Evolutionary conservation across 352 stramenopile genomes (phyloP).

Genomic region (Phytophthora colocasiae): DNA sequence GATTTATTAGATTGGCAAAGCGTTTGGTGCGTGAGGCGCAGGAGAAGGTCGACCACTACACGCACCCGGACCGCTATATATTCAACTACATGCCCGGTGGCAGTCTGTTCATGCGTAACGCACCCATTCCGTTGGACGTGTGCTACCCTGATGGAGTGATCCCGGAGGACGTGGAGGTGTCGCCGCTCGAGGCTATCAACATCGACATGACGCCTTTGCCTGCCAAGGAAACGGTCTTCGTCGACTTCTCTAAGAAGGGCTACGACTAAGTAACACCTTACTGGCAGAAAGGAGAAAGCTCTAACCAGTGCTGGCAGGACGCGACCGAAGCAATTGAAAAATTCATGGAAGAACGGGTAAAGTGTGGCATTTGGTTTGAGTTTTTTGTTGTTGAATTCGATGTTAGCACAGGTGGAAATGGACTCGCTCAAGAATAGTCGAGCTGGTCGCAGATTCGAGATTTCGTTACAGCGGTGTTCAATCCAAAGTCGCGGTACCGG

Average conservation of each 20-base stretch:
- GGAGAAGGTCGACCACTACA: constrained; percentile 94
- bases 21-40: constrained; percentile 92
- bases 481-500: constrained; percentile 81
- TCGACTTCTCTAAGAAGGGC: constrained; percentile 90
- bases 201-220: constrained; percentile 88
- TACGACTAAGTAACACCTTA: constrained; percentile 66
- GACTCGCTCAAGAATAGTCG: constrained; percentile 52
- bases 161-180: constrained; percentile 88
- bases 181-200: constrained; percentile 86
- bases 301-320: constrained; percentile 8
- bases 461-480: constrained; percentile 84
- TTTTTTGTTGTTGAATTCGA: constrained; percentile 8
- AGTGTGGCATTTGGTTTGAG: constrained; percentile 10
- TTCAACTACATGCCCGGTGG: constrained; percentile 98
- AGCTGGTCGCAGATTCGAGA: constrained; percentile 84
- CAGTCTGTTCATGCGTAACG: constrained; percentile 99
- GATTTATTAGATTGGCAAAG: constrained; percentile 63
- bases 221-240: constrained; percentile 77
- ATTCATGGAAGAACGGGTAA: constrained; percentile 35
- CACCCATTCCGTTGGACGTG: constrained; percentile 94
- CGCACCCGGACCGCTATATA: constrained; percentile 97
- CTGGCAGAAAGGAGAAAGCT: constrained; percentile 1
- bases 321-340: constrained; percentile 31
- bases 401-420: neutral
- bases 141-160: constrained; percentile 90